Base-by-base conservation (phyloP, 345 rosid genomes). In the Rhodamnia argentea region DNA sequence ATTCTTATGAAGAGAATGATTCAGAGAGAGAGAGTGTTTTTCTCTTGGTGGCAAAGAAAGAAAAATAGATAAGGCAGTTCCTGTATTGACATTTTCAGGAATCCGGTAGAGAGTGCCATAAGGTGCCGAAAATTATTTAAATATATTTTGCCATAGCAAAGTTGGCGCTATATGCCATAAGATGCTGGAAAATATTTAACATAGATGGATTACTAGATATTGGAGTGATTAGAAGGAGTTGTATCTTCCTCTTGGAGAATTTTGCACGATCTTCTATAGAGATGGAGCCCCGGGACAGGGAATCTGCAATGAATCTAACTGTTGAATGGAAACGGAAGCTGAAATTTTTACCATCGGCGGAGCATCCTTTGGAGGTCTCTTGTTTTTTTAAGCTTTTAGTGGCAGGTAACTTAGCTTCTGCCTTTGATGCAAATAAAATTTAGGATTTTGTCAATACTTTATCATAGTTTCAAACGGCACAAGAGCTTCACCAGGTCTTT, bases 181-280 rank as follows among this genome's bases (percentile, higher is more conserved):
- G n/a, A n/a, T n/a, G n/a, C n/a, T n/a, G n/a, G 42, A 4, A 40
- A 40, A 4, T 3, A 40, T 40, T 40, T 40, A 40, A 40, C 42
- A 40, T 3, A 40, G 3, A 40, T 42, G 24, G 27, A 52, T 70
- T 83, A 85, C 87, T 85, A 52, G 89, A 90, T 86, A 84, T 54
- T 57, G 83, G n/a, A 40, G 85, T 84, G 83, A 81, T 88, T 42
- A 86, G 88, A 78, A 88, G 86, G 85, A 88, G 87, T 85, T 91
- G 90, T 85, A 86, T 89, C 37, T 84, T 89, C 57, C 86, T 91
- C 52, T 83, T 92, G 7, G 91, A 92, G 88, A 91, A 88, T 81
- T 85, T 94, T 88, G 76, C 85, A 86, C 74, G 78, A 83, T 75
- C 88, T 52, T 59, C 89, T 12, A 59, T 90, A 12, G 81, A 84